Conservation (phyloP, 2,329 filamentous ascomycete genomes). For the Aspergillus sp. region DNA sequence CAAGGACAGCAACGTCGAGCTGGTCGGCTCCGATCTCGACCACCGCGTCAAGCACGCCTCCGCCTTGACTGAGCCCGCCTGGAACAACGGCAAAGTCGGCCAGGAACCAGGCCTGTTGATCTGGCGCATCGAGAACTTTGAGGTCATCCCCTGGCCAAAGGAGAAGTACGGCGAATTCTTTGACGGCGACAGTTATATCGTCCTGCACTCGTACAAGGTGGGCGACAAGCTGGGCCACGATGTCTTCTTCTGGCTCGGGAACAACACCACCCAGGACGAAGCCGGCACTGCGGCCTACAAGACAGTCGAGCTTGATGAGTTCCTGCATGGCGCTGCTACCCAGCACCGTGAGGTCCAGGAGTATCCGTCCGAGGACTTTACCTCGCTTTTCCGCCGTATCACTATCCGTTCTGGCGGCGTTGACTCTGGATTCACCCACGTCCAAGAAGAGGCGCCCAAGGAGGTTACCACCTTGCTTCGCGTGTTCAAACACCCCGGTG, state of each 20-base stretch:
- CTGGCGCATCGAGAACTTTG: constrained; percentile 68
- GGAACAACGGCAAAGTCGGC: constrained; percentile 61
- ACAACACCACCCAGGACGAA: constrained; percentile 66
- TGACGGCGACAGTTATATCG: constrained; percentile 68
- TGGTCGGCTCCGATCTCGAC: constrained; percentile 64
- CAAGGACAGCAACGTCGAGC: constrained; percentile 67
- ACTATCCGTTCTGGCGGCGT: constrained; percentile 63
- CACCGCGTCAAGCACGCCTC: constrained; percentile 69
- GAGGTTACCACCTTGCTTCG: constrained; percentile 57
- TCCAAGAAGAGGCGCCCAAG: constrained; percentile 52
- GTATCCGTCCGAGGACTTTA: constrained; percentile 60
- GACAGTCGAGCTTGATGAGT: constrained; percentile 69
- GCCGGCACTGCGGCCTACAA: constrained; percentile 69
- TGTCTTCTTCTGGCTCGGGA: constrained; percentile 70
- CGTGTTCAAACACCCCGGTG: constrained; percentile 60
- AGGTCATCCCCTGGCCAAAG: constrained; percentile 62
- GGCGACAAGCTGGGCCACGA: constrained; percentile 58
- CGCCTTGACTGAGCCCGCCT: constrained; percentile 64
- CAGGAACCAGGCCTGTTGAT: constrained; percentile 55
- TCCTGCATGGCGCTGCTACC: constrained; percentile 59
- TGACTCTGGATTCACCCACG: constrained; percentile 62
- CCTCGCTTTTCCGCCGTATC: constrained; percentile 60
- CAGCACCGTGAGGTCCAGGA: constrained; percentile 66
- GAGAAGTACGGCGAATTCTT: constrained; percentile 61
- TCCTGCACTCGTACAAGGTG: constrained; percentile 60